Evolutionary conservation across 257 asterid species (phyloP).

Genomic region (Solanum gandarillasii): DNA sequence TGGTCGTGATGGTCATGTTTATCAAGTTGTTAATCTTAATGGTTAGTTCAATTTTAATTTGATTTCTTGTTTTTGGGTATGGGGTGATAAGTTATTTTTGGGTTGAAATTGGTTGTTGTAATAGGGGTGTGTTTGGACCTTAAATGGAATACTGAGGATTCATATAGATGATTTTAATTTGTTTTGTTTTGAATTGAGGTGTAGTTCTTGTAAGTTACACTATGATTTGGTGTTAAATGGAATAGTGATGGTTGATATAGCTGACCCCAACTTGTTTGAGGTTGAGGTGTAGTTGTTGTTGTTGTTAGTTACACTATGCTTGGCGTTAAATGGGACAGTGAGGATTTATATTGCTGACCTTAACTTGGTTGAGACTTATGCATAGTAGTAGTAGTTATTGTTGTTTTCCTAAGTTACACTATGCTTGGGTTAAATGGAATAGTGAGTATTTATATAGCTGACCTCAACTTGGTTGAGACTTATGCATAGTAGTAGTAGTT

Average conservation of each 20-base stretch:
- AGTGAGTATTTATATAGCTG: too few species aligned
- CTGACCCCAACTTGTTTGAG: background rate
- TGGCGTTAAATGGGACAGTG: background rate
- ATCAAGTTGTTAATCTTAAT: conserved; percentile 21
- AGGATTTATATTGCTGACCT: too few species aligned
- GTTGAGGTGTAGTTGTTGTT: background rate
- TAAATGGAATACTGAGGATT: background rate
- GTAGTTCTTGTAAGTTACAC: background rate
- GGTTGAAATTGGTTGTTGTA: background rate
- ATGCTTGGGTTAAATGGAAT: too few species aligned
- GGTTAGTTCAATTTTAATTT: conserved; percentile 2
- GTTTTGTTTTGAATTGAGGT: background rate
- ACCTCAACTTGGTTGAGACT: background rate
- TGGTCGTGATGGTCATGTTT: conserved; percentile 33
- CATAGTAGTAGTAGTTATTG: too few species aligned
- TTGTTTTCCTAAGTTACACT: too few species aligned
- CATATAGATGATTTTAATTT: background rate
- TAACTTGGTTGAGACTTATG: too few species aligned
- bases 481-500: too few species aligned
- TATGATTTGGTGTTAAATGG: background rate
- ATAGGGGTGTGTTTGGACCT: background rate
- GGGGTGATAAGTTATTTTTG: background rate
- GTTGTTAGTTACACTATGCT: background rate
- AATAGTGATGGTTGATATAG: background rate
- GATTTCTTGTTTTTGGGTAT: background rate